Base-by-base conservation (phyloP, 1,284 basidiomycete species). In the Tilletia indica region DNA sequence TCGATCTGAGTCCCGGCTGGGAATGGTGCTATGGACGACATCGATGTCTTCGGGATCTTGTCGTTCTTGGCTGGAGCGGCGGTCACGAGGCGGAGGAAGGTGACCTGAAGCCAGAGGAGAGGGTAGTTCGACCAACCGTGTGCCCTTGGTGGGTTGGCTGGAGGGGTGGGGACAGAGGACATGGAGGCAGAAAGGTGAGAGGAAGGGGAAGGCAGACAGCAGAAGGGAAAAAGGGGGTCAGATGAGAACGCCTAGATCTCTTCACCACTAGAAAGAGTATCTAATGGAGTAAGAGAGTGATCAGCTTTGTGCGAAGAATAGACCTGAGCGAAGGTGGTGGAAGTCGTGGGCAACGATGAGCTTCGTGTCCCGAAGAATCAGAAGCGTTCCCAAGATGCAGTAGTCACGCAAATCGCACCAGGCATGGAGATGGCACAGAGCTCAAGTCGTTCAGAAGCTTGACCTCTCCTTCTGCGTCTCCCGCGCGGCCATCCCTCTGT, bases 1-100 rank as follows among this genome's bases (percentile, higher is more conserved):
- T 16, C 61, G 61, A 0, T 38, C 61, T 36, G 31, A 19, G 19
- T 64, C 36, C 4, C 61, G 61, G 21, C 61, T 64, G 9, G 61
- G 61, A 4, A 64, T 64, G 11, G 61, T 39, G 36, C 36, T 64
- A 36, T 38, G 61, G 9, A 64, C 61, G 34, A 64, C 61, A n/a
- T 64, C 61, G 38, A 64, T 38, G 36, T 64, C 61, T 11, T 64
- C 61, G 36, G 61, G 3, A 64, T 11, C 19, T 8, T 12, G 16
- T 64, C 61, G 14, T 34, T 39, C 36, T 39, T 39, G 4, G 61
- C 31, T 14, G 61, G 61, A 12, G 38, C 38, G 61, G 34, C 8
- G 36, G 61, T 38, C 38, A 38, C 31, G 8, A 39, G 16, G 16
- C 61, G 61, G 6, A 64, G 34, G 61, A 64, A 38, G 61, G 34